Evolutionary conservation across 2,329 filamentous ascomycete species (phyloP).

Genomic region (Cytospora mali): DNA sequence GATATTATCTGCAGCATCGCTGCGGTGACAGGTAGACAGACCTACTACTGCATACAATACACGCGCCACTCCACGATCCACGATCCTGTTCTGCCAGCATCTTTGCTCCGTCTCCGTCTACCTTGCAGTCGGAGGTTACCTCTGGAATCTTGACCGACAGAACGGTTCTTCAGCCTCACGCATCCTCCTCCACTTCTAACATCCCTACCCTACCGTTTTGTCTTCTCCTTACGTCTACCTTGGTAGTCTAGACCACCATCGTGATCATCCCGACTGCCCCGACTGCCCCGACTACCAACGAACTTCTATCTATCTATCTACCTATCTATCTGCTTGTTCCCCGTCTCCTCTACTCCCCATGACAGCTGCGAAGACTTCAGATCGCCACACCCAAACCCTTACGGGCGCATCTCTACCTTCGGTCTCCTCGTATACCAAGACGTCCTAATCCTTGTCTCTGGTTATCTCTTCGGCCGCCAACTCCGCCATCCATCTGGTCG

Average conservation of each 20-base stretch:
- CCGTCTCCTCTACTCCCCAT: not conserved
- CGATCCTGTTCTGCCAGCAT: not conserved
- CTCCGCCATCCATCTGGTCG: not conserved
- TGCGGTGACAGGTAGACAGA: not conserved
- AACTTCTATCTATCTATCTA: not conserved
- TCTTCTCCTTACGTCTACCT: not conserved
- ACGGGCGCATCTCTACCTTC: not conserved
- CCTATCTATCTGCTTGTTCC: not conserved
- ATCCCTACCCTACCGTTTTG: not conserved
- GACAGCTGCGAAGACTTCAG: not conserved
- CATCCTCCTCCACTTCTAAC: constrained; percentile 1
- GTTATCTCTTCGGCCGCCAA: not conserved
- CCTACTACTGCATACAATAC: not conserved
- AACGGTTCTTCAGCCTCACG: constrained; percentile 1
- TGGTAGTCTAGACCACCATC: too few relatives aligned
- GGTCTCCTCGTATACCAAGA: not conserved
- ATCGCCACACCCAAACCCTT: not conserved
- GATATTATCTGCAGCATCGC: not conserved
- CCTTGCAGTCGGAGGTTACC: not conserved
- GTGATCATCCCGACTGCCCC: not conserved
- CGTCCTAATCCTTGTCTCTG: not conserved
- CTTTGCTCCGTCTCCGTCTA: not conserved
- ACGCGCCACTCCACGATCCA: constrained; percentile 2
- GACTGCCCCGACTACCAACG: not conserved
- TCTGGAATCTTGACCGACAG: not conserved